Percentiles rank a stretch among this genome's conserved stretches.
phyloP scores from a whole-genome alignment of 495 filamentous ascomycete genomes.

The Cercophora scortea region DNA sequence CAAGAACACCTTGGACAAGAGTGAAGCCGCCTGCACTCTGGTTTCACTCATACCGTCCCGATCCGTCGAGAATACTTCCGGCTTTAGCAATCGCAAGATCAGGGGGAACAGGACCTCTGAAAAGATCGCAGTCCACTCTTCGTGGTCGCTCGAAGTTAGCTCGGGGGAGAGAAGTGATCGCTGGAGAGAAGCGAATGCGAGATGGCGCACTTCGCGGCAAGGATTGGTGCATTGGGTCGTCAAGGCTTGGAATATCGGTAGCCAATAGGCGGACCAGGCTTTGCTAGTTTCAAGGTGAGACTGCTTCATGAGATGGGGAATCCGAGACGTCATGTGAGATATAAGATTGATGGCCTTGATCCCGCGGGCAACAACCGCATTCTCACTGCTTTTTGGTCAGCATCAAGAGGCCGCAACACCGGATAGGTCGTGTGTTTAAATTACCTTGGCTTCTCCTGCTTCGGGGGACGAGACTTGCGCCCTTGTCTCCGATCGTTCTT shows the following conservation, averaged over 20 bases:
- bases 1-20: conserved; percentile 91
- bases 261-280: conserved; percentile 98
- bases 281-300: conserved; percentile 86
- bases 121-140: conserved; percentile 94
- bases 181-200: conserved; percentile 82
- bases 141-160: conserved; percentile 66
- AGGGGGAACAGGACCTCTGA: conserved; percentile 93
- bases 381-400: conserved; percentile 44
- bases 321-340: conserved; percentile 68
- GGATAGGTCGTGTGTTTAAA: conserved; percentile 18
- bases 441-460: conserved; percentile 53
- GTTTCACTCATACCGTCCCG: conserved; percentile 93
- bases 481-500: conserved; percentile 58
- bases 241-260: conserved; percentile 82
- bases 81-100: conserved; percentile 80
- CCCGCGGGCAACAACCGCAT: conserved; percentile 67
- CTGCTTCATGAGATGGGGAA: conserved; percentile 79
- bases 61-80: conserved; percentile 90
- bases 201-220: conserved; percentile 84
- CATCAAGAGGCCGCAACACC: neutral
- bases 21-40: conserved; percentile 79
- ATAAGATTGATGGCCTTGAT: conserved; percentile 74
- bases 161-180: conserved; percentile 73
- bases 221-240: conserved; percentile 90
- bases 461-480: conserved; percentile 35